Conservation (phyloP, 805 yeast genomes). For the Phaffomyces thermotolerans region DNA sequence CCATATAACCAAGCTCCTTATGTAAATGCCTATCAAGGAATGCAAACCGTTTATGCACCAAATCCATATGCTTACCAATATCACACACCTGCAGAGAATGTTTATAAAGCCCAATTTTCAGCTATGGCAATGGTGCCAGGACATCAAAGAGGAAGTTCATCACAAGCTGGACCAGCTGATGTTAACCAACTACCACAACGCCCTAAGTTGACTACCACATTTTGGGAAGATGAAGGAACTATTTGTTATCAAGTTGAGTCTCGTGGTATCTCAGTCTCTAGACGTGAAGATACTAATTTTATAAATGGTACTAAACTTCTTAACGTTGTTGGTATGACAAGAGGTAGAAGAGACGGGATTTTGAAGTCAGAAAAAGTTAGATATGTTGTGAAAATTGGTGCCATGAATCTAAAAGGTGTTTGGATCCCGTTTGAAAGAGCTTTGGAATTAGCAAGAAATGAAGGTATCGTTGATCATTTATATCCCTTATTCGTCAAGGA, state of each 20-base stretch:
- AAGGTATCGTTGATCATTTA: constrained; percentile 50
- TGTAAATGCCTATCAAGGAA: background rate
- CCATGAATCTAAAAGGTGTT: constrained; percentile 68
- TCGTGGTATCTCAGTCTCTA: constrained; percentile 56
- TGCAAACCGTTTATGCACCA: background rate
- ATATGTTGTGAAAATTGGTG: constrained; percentile 68
- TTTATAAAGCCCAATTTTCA: background rate
- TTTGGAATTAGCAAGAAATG: constrained; percentile 60
- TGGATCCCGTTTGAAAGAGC: constrained; percentile 75
- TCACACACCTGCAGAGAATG: background rate
- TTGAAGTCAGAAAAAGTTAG: constrained; percentile 59
- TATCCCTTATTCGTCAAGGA: constrained; percentile 61
- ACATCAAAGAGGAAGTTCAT: constrained; percentile 3
- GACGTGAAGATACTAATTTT: constrained; percentile 68
- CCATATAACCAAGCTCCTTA: background rate
- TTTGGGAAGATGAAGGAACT: constrained; percentile 74
- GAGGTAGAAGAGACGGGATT: constrained; percentile 68
- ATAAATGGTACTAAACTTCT: constrained; percentile 64
- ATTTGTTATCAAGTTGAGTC: constrained; percentile 68
- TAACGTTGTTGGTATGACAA: constrained; percentile 66
- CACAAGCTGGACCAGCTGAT: constrained; percentile 17
- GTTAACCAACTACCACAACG: constrained; percentile 30
- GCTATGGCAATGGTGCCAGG: background rate
- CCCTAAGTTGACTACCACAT: constrained; percentile 62
- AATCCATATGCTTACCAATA: constrained; percentile 12